Evolutionary conservation across 2,329 filamentous ascomycete genomes (phyloP).

Genomic region (Myriosclerotinia duriaeana): DNA sequence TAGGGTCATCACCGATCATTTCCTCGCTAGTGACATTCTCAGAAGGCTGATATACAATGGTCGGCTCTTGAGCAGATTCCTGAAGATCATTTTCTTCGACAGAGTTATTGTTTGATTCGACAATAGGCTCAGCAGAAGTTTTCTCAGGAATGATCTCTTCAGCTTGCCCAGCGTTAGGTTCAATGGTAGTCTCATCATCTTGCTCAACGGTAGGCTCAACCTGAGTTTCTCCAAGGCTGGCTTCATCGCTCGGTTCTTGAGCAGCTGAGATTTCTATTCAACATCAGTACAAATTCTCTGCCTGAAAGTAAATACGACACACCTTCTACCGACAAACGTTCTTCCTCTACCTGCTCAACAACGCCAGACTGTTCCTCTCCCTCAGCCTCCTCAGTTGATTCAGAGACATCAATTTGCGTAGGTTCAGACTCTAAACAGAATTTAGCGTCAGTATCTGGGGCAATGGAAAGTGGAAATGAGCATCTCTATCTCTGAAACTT

Average conservation of each 20-base stretch:
- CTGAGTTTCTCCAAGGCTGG: background rate
- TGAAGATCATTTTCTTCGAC: background rate
- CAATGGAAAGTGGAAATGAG: background rate
- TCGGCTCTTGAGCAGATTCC: background rate
- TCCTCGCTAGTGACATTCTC: background rate
- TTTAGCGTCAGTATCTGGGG: conserved; percentile 6
- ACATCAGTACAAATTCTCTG: background rate
- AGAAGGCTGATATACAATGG: background rate
- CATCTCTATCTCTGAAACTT: conserved; percentile 8
- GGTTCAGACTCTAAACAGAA: background rate
- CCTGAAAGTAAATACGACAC: background rate
- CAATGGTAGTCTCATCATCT: background rate
- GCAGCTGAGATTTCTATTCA: background rate
- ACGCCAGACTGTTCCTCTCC: background rate
- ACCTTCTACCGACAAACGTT: background rate
- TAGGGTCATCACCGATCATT: background rate
- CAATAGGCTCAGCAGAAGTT: background rate
- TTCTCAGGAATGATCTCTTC: background rate
- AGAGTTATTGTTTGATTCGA: background rate
- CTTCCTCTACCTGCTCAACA: background rate
- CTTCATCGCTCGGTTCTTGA: background rate
- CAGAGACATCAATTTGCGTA: background rate
- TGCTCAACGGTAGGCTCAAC: background rate
- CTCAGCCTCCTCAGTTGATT: background rate
- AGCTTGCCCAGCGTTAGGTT: background rate